Evolutionary conservation across 495 filamentous ascomycete species (phyloP).

Genomic region (Aspergillus carlsbadensis): DNA sequence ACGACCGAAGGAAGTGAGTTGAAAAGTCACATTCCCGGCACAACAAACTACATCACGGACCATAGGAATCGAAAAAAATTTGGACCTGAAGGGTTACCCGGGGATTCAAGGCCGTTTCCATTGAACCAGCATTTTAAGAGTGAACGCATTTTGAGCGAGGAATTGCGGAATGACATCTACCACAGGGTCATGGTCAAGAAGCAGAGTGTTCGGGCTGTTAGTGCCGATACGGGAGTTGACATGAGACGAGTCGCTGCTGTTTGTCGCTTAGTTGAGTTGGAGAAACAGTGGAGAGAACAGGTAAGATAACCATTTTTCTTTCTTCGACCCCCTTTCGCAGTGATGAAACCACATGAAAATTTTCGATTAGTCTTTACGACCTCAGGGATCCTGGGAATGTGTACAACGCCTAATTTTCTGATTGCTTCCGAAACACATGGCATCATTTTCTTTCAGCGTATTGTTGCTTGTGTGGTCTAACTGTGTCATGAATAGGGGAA

Average conservation of each 20-base stretch:
- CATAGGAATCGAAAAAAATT: conserved; percentile 26
- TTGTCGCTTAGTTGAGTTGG: conserved; percentile 81
- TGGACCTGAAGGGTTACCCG: conserved; percentile 13
- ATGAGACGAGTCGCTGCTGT: conserved; percentile 87
- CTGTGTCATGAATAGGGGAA: conserved; percentile 59
- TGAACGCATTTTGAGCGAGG: conserved; percentile 73
- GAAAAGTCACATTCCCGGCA: conserved; percentile 53
- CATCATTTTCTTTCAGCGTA: conserved; percentile 9
- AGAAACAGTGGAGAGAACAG: conserved; percentile 71
- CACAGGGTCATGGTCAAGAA: conserved; percentile 59
- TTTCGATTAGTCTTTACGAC: conserved; percentile 99
- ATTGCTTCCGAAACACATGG: conserved; percentile 17
- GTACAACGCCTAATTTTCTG: conserved; percentile 58
- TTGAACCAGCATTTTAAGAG: conserved; percentile 69
- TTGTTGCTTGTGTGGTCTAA: conserved; percentile 13
- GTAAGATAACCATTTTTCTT: conserved; percentile 52
- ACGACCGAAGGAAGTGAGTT: conserved; percentile 54
- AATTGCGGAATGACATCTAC: conserved; percentile 74
- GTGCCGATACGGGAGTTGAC: conserved; percentile 73
- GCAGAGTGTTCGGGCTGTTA: conserved; percentile 72
- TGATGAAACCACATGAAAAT: conserved; percentile 70
- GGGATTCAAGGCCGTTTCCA: conserved; percentile 61
- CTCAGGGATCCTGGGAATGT: conserved; percentile 54
- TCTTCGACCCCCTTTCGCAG: conserved; percentile 29
- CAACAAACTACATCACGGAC: conserved; percentile 65